Evolutionary conservation across 73 alveolate genomes (phyloP).

Genomic region (Stentor roeselii): DNA sequence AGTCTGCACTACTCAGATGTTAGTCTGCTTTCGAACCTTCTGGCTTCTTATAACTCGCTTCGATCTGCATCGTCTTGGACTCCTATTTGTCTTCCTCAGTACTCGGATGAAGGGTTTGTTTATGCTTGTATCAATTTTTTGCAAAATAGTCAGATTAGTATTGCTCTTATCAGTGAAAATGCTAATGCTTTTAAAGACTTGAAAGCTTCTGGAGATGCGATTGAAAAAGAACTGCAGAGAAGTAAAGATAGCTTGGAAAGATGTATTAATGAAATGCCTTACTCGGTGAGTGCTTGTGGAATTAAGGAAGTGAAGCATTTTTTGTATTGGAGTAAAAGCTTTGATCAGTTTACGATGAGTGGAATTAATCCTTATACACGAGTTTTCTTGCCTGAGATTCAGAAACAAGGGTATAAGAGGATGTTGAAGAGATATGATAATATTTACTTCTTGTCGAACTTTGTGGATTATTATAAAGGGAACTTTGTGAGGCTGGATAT

Average conservation of each 20-base stretch:
- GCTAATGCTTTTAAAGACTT: not conserved
- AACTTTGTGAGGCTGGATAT: not conserved
- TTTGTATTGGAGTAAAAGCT: not conserved
- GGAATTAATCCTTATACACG: conserved; percentile 19
- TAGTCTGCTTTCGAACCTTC: not conserved
- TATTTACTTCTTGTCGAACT: not conserved
- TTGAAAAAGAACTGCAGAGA: not conserved
- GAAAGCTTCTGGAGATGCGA: conserved; percentile 6
- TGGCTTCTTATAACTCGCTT: not conserved
- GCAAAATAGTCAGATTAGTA: not conserved
- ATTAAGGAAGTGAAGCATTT: conserved; percentile 22
- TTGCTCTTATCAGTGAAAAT: not conserved
- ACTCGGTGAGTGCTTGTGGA: conserved; percentile 13
- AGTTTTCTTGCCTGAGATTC: conserved; percentile 8
- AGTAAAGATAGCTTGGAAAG: not conserved
- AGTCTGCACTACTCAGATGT: not conserved
- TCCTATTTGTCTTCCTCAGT: conserved; percentile 7
- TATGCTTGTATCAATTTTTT: conserved; percentile 15
- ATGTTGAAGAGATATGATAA: not conserved
- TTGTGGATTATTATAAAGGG: conserved; percentile 5
- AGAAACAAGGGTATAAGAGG: not conserved
- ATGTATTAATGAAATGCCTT: not conserved
- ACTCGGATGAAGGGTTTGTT: conserved; percentile 21
- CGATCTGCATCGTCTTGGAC: conserved; percentile 13
- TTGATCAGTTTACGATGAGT: conserved; percentile 12